These are phyloP conservation scores for Triticum monococcum DNA, from an alignment of 176 grass and related monocot species.

Conservation along the genomic window DNA sequence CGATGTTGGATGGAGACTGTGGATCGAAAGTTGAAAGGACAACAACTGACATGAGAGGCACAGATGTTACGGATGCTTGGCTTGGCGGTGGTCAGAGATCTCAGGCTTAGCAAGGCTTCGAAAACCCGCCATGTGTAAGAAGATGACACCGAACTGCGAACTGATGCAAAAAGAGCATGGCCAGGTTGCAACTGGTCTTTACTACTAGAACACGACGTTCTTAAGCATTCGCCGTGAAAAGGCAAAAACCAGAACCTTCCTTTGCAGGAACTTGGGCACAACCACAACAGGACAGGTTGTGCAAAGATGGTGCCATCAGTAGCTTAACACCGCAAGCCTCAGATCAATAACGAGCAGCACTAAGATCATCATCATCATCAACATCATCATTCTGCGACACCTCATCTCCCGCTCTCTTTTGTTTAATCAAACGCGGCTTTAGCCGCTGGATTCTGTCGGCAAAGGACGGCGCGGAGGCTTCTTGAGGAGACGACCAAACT, in stretches of 20 bases:
- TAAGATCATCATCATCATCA: not conserved
- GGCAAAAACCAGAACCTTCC: too few relatives aligned
- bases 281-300: too few relatives aligned
- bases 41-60: slow-evolving; percentile 30
- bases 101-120: not conserved
- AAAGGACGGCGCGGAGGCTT: slow-evolving; percentile 20
- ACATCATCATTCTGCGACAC: not conserved
- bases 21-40: slow-evolving; percentile 6
- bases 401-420: not conserved
- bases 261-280: too few relatives aligned
- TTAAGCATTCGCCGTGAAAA: too few relatives aligned
- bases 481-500: not conserved
- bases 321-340: too few relatives aligned
- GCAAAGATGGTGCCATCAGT: too few relatives aligned
- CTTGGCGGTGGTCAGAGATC: not conserved
- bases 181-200: too few relatives aligned
- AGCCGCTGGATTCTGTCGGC: slow-evolving; percentile 26
- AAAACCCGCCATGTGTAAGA: not conserved
- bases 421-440: not conserved
- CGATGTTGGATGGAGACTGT: not conserved
- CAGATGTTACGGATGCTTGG: not conserved
- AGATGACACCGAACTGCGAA: too few relatives aligned
- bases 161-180: too few relatives aligned
- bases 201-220: too few relatives aligned
- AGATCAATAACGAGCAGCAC: not conserved